Conservation (phyloP, 106 monocot genomes). For the Dendrobium nobile region DNA sequence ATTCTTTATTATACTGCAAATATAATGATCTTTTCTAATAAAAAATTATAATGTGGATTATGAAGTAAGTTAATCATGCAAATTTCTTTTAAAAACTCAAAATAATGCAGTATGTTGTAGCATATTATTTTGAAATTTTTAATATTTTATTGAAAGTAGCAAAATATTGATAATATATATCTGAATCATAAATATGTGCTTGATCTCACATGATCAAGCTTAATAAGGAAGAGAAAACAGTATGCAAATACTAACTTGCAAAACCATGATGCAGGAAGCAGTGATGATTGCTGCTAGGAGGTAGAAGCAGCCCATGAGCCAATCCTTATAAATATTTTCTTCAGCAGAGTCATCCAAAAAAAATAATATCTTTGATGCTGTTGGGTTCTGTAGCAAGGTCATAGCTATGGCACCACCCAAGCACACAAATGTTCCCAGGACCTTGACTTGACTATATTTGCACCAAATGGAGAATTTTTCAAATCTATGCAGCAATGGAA, state of each 20-base stretch:
- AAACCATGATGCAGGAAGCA: slow-evolving; percentile 38
- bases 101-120: too few relatives aligned
- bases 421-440: slow-evolving; percentile 64
- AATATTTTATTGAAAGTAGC: too few relatives aligned
- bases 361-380: slow-evolving; percentile 4
- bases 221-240: too few relatives aligned
- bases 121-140: too few relatives aligned
- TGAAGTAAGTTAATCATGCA: too few relatives aligned
- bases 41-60: too few relatives aligned
- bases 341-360: neutral
- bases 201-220: too few relatives aligned
- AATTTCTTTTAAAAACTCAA: too few relatives aligned
- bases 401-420: slow-evolving; percentile 51
- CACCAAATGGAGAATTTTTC: slow-evolving; percentile 60
- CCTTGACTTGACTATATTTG: slow-evolving; percentile 55
- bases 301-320: slow-evolving; percentile 58
- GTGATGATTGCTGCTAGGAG: slow-evolving; percentile 27
- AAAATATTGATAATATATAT: too few relatives aligned
- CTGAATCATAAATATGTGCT: too few relatives aligned
- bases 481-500: slow-evolving; percentile 16
- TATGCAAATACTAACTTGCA: slow-evolving; percentile 34
- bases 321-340: slow-evolving; percentile 16
- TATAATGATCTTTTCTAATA: too few relatives aligned
- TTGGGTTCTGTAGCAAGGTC: slow-evolving; percentile 56
- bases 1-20: too few relatives aligned